A percentile compares a stretch with the other conserved stretches of the same genome.
Conservation (phyloP, 306 rosid species). For the Luffa aegyptiaca region DNA sequence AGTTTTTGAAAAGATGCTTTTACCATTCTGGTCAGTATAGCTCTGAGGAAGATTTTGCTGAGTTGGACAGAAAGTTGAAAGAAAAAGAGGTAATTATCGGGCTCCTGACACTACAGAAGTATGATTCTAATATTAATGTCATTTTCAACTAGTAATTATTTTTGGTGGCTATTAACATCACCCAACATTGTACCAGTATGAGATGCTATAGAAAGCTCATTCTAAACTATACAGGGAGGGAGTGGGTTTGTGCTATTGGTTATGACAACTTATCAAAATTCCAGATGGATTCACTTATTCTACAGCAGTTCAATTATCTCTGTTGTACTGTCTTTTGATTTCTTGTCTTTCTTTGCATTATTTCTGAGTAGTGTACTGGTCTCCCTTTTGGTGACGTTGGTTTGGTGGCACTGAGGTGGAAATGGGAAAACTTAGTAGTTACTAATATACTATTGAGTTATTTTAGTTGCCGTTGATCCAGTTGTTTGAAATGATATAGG, state of each 20-base stretch:
- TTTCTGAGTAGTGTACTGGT: neutral
- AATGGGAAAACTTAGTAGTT: neutral
- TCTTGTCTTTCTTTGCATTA: neutral
- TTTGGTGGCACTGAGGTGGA: neutral
- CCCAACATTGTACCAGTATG: neutral
- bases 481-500: neutral
- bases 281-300: neutral
- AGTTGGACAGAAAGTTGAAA: slow-evolving; percentile 52
- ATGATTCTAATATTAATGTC: neutral
- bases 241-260: neutral
- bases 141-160: neutral
- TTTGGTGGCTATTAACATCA: neutral
- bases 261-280: neutral
- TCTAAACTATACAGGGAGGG: neutral
- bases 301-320: neutral
- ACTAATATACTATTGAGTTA: neutral
- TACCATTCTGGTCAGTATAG: slow-evolving; percentile 84
- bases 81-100: slow-evolving; percentile 60
- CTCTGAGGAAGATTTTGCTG: slow-evolving; percentile 62
- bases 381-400: neutral
- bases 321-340: neutral
- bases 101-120: neutral
- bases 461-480: neutral
- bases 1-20: slow-evolving; percentile 73
- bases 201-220: neutral